These are phyloP conservation scores for Byssoonygena ceratinophila DNA, from an alignment of 2,329 filamentous ascomycete genomes.

Conservation along the genomic window DNA sequence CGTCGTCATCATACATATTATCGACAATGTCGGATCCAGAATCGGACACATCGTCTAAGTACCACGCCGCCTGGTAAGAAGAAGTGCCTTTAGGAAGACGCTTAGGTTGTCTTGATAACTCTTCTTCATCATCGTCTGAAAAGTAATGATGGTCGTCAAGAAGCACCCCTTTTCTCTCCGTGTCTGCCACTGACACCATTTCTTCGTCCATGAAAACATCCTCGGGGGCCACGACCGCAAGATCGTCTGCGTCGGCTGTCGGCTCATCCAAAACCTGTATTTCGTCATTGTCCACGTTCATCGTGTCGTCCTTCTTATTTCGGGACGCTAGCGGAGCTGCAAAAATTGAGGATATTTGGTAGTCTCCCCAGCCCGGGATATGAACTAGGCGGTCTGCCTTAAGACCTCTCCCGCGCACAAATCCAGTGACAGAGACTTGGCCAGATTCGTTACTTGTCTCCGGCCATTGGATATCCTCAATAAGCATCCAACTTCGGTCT, in stretches of 20 bases:
- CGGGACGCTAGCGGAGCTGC: conserved; percentile 57
- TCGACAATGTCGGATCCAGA: conserved; percentile 77
- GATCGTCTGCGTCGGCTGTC: conserved; percentile 67
- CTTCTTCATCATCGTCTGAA: conserved; percentile 72
- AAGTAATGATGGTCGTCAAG: conserved; percentile 98
- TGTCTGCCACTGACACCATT: conserved; percentile 41
- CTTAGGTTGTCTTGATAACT: conserved; percentile 53
- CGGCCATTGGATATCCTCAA: conserved; percentile 69
- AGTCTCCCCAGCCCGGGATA: conserved; percentile 86
- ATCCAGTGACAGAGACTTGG: conserved; percentile 68
- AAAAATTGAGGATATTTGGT: conserved; percentile 81
- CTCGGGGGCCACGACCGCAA: conserved; percentile 76
- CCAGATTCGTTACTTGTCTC: conserved; percentile 40
- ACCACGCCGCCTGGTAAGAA: conserved; percentile 91
- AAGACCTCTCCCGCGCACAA: conserved; percentile 72
- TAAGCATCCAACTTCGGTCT: conserved; percentile 87
- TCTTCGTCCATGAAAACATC: conserved; percentile 68
- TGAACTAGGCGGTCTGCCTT: conserved; percentile 87
- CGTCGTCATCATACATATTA: conserved; percentile 53
- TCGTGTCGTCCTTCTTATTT: conserved; percentile 48
- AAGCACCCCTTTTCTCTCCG: conserved; percentile 70
- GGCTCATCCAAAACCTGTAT: conserved; percentile 56
- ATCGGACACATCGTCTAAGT: conserved; percentile 67
- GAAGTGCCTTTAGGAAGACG: conserved; percentile 83
- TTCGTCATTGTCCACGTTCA: conserved; percentile 54